phyloP scores from a whole-genome alignment of 2,329 filamentous ascomycete genomes.

The Penicillium paneum region DNA sequence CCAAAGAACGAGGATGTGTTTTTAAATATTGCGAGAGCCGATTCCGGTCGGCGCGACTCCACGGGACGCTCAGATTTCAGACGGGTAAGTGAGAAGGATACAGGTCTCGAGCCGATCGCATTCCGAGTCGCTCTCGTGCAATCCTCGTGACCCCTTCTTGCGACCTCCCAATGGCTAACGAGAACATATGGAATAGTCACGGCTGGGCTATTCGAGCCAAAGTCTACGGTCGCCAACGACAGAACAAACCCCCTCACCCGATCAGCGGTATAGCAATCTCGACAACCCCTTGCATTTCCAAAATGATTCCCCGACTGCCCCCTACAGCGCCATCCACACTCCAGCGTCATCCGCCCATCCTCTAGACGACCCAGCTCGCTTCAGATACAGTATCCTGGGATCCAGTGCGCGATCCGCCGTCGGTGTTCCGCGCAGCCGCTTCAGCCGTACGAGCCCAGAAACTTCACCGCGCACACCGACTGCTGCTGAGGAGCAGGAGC shows the following conservation, averaged over 20 bases:
- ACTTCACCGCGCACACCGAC: slow-evolving; percentile 32
- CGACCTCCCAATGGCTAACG: slow-evolving; percentile 16
- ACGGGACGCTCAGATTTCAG: slow-evolving; percentile 38
- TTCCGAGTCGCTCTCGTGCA: neutral
- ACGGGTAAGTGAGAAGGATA: slow-evolving; percentile 32
- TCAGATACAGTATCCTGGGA: slow-evolving; percentile 33
- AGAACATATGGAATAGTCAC: slow-evolving; percentile 30
- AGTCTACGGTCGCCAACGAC: slow-evolving; percentile 35
- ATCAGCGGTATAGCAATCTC: slow-evolving; percentile 34
- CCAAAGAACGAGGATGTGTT: slow-evolving; percentile 46
- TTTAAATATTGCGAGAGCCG: slow-evolving; percentile 46
- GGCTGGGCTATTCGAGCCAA: slow-evolving; percentile 36
- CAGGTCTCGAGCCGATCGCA: slow-evolving; percentile 1
- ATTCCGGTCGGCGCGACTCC: slow-evolving; percentile 38
- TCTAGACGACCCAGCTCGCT: slow-evolving; percentile 37
- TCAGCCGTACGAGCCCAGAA: slow-evolving; percentile 38
- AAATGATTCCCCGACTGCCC: slow-evolving; percentile 31
- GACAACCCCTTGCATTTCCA: slow-evolving; percentile 37
- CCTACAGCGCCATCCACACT: slow-evolving; percentile 27
- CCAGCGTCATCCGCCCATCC: slow-evolving; percentile 39
- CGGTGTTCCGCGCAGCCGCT: slow-evolving; percentile 36
- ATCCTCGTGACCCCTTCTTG: neutral
- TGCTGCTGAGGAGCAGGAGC: slow-evolving; percentile 29
- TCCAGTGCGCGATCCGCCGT: slow-evolving; percentile 37
- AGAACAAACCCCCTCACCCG: slow-evolving; percentile 39